phyloP scores from a whole-genome alignment of 2,329 filamentous ascomycete genomes.

The Trichoderma arundinaceum region DNA sequence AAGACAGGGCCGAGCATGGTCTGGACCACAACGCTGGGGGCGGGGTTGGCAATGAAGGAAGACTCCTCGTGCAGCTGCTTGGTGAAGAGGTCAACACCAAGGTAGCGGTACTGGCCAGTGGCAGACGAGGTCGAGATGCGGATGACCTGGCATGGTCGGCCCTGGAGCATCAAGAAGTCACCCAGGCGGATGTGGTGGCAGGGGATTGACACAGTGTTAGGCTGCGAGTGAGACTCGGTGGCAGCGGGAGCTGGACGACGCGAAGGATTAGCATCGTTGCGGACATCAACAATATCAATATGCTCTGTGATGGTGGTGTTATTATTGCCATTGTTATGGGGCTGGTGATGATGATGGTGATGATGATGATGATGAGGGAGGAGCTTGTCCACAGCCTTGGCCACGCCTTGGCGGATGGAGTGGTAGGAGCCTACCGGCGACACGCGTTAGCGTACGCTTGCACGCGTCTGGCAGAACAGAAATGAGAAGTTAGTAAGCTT shows the following conservation, averaged over 20 bases:
- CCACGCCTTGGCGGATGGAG: conserved; percentile 61
- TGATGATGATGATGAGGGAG: conserved; percentile 56
- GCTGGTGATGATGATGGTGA: conserved; percentile 49
- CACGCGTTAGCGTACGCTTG: conserved; percentile 33
- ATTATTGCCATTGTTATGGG: conserved; percentile 50
- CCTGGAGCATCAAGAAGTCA: conserved; percentile 98
- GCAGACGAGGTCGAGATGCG: conserved; percentile 97
- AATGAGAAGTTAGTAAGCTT: conserved; percentile 40
- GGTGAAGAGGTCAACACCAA: conserved; percentile 99
- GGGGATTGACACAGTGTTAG: conserved; percentile 95
- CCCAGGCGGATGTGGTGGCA: conserved; percentile 99
- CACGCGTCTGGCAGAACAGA: conserved; percentile 15
- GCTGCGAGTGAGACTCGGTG: conserved; percentile 44
- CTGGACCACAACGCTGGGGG: conserved; percentile 95
- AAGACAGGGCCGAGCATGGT: conserved; percentile 99
- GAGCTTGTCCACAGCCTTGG: conserved; percentile 64
- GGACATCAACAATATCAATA: conserved; percentile 55
- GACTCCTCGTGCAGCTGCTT: conserved; percentile 99
- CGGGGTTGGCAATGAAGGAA: conserved; percentile 95
- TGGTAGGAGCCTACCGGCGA: conserved; percentile 59
- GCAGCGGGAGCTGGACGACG: conserved; percentile 38
- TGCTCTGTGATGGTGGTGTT: conserved; percentile 45
- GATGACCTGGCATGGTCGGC: conserved; percentile 99
- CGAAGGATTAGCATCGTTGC: conserved; percentile 36
- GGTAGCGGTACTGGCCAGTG: conserved; percentile 99